Base-by-base conservation (phyloP, 306 rosid genomes). In the Albizia julibrissin region DNA sequence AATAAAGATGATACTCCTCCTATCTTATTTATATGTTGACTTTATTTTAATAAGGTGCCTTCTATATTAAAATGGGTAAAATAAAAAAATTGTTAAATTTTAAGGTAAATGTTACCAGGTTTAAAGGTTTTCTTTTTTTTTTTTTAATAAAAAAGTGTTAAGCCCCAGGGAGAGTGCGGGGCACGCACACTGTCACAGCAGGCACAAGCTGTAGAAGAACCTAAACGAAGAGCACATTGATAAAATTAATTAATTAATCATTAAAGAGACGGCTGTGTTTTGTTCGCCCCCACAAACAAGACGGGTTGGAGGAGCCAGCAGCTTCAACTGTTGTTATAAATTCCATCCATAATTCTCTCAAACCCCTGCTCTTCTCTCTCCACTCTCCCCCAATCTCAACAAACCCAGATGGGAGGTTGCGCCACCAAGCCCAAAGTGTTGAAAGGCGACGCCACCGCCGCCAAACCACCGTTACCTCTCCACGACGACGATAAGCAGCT, bases 341-440 rank as follows among this genome's bases (percentile, higher is more conserved):
- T 42, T 42, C 10, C 10, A 0, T 22, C 10, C 26, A 68, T 19
- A 68, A 21, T 10, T 69, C 74, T n/a, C 10, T n/a, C 8, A 18
- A 69, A 16, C 19, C 74, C 2, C 74, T 21, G 62, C 62, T n/a
- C 27, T 7, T 21, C 26, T 34, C 44, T 67, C 46, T 14, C 34
- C 64, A 9, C 26, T 24, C 5, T 1, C 8, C 29, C 3, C 14
- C n/a, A 8, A n/a, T 21, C 8, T 22, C 1, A 54, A 58, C 8
- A 43, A 43, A 11, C 42, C 42, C 12, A 77, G 1, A 91, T 91
- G 96, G 96, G 96, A 40, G 96, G 87, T 44, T 91, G 96, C 69
- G 92, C 93, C 0, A 87, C 93, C 1, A 91, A 91, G 79, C 93
- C 96, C 0, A 88, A 79, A 85, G 92, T 88, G 8, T 49, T 43